phyloP scores from a whole-genome alignment of 1,284 basidiomycete species.

The Apiotrichum siamense region DNA sequence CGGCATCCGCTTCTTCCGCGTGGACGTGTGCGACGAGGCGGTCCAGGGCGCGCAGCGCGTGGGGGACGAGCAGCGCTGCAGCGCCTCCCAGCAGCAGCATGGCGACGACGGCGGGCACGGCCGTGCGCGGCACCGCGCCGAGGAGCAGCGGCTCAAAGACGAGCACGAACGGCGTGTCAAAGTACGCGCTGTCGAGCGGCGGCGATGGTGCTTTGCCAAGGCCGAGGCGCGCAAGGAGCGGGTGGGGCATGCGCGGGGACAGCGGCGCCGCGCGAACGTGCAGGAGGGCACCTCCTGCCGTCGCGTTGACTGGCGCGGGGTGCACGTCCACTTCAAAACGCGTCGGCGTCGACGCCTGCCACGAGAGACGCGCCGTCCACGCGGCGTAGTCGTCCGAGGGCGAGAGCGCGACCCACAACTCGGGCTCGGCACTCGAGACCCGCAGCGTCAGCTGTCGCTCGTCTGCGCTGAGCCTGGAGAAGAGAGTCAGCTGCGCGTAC shows the following conservation, averaged over 20 bases:
- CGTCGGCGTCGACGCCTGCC: constrained; percentile 29
- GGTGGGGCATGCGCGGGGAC: constrained; percentile 23
- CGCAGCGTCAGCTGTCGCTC: neutral
- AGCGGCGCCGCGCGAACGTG: constrained; percentile 16
- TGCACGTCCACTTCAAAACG: constrained; percentile 7
- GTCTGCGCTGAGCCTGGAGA: neutral
- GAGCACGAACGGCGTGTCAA: constrained; percentile 22
- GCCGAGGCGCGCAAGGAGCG: constrained; percentile 3
- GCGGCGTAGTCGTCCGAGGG: constrained; percentile 6
- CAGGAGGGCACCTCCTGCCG: constrained; percentile 6
- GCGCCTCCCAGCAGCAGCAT: too few species aligned
- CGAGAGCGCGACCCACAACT: constrained; percentile 17
- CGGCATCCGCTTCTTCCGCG: too few species aligned
- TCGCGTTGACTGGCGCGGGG: too few species aligned
- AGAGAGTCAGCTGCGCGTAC: neutral
- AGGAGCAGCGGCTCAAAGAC: constrained; percentile 34
- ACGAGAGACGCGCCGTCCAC: constrained; percentile 37
- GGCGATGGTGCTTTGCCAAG: too few species aligned
- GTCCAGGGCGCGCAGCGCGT: too few species aligned
- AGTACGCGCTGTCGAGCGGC: too few species aligned
- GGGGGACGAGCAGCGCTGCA: too few species aligned
- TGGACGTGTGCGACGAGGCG: too few species aligned
- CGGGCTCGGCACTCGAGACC: constrained; percentile 11
- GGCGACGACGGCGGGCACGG: constrained; percentile 19
- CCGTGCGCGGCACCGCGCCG: constrained; percentile 30